phyloP scores from a whole-genome alignment of 148 eudicot species.

The Pharnaceum exiguum region DNA sequence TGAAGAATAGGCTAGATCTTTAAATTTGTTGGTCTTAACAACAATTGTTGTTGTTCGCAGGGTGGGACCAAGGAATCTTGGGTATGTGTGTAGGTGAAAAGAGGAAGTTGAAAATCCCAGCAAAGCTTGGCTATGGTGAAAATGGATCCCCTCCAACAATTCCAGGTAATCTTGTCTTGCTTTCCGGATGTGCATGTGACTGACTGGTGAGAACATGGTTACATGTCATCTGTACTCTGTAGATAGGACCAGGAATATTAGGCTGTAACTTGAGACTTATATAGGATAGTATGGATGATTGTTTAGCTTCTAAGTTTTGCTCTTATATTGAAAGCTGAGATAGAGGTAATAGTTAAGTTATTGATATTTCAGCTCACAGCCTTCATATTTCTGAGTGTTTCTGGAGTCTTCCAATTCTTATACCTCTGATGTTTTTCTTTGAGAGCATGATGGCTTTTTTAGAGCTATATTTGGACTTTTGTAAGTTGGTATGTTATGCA shows the following conservation, averaged over 20 bases:
- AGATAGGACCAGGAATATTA: too few species aligned
- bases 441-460: too few species aligned
- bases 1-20: background rate
- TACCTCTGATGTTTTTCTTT: too few species aligned
- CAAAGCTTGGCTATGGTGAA: constrained; percentile 83
- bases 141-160: constrained; percentile 90
- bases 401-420: background rate
- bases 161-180: constrained; percentile 52
- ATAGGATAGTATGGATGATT: too few species aligned
- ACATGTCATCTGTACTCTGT: too few species aligned
- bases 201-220: too few species aligned
- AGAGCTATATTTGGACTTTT: too few species aligned
- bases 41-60: constrained; percentile 35
- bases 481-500: too few species aligned
- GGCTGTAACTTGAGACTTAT: too few species aligned
- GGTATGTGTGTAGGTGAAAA: constrained; percentile 99
- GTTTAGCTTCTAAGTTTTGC: too few species aligned
- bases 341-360: background rate
- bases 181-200: too few species aligned
- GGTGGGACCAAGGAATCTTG: constrained; percentile 97
- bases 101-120: constrained; percentile 90
- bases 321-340: background rate
- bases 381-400: background rate
- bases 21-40: background rate
- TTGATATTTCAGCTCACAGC: too few species aligned